phyloP scores from a whole-genome alignment of 495 filamentous ascomycete genomes.

The Penicillium robsamsonii region DNA sequence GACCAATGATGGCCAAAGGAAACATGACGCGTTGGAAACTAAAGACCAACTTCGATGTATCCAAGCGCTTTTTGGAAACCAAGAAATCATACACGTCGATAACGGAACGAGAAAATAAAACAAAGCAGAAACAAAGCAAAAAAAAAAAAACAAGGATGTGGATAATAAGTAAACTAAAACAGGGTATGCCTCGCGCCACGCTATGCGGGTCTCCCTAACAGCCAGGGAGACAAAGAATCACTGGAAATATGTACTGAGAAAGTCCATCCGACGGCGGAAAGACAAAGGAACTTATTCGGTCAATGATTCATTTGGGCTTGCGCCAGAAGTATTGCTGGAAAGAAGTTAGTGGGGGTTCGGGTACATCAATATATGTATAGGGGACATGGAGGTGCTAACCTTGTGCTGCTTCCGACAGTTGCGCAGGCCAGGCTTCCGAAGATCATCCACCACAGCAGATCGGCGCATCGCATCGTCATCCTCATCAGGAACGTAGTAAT shows the following conservation, averaged over 20 bases:
- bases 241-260: conserved; percentile 47
- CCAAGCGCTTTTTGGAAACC: conserved; percentile 16
- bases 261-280: conserved; percentile 15
- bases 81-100: conserved; percentile 39
- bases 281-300: conserved; percentile 1
- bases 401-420: conserved; percentile 93
- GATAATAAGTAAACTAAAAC: conserved; percentile 26
- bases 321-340: conserved; percentile 92
- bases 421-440: conserved; percentile 83
- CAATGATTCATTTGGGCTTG: conserved; percentile 58
- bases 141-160: conserved; percentile 18
- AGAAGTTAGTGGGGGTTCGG: conserved; percentile 18
- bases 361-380: conserved; percentile 5
- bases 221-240: conserved; percentile 30
- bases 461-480: conserved; percentile 77
- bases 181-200: conserved; percentile 54
- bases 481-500: conserved; percentile 92
- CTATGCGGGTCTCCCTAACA: conserved; percentile 42
- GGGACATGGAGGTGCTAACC: conserved; percentile 52
- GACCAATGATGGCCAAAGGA: background rate
- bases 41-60: conserved; percentile 1
- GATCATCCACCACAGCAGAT: conserved; percentile 77
- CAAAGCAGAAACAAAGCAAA: background rate
- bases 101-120: conserved; percentile 12
- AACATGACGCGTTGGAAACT: background rate